Evolutionary conservation across 169 alveolate species (phyloP), one percentile per base, ranked within the genome.

Genomic region (Fabrea salina): DNA sequence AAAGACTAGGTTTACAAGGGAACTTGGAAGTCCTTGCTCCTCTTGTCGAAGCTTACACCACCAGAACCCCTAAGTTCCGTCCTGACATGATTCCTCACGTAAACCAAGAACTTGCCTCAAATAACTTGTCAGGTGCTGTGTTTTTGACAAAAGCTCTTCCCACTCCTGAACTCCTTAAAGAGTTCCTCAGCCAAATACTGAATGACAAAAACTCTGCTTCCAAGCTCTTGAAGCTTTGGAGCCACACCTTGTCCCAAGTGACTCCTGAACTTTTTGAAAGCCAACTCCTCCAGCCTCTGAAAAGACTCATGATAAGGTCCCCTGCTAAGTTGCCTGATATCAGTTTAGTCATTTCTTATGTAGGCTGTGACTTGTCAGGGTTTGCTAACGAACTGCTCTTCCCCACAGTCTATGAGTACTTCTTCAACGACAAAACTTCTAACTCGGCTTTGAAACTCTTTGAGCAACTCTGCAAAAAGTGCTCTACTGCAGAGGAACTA

Each of bases 351-450:
- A 8, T 33, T 35, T 22, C 44, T 33, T 16, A n/a, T 37, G 32
- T 61, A n/a, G 16, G 22, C 16, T 61, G 74, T 3, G 74, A 61
- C 74, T 32, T 61, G 16, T 61, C 74, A 1, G n/a, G n/a, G 13
- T 33, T 61, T 27, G 39, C 39, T 13, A 16, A 30, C 22, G 74
- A 61, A 8, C 13, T 33, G 11, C 8, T 30, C 32, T 32, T 2
- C 25, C 74, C 74, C 39, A 61, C 41, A 16, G 16, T 61, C 8
- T 33, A 35, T 16, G 74, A 61, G 25, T 61, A 61, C 25, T 27
- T 61, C 2, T n/a, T 33, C 74, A 61, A 61, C 22, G 32, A 13
- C 11, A 30, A 61, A 61, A 13, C 32, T 37, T 61, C 25, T 33
- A 16, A 30, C 1, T 16, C 32, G 8, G 50, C 74, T 61, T 61